Base-by-base conservation (phyloP, 1,284 basidiomycete genomes). In the Boletus austroedulis region DNA sequence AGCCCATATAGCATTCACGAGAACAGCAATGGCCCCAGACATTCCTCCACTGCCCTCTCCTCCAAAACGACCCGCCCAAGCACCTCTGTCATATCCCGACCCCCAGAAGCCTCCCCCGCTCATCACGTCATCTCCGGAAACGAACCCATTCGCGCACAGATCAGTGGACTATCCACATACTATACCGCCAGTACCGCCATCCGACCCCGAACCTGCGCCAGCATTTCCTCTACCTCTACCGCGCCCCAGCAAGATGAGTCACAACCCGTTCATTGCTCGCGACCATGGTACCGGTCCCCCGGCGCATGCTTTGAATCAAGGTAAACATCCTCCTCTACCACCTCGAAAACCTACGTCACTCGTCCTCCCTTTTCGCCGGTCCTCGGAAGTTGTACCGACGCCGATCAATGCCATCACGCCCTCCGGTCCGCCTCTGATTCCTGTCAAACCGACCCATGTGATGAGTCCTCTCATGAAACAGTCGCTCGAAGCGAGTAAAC, bases 401-500 rank as follows among this genome's bases (percentile, higher is more conserved):
- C 51, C 53, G 5, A 38, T 57, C 48, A 50, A 29, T 43, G 24
- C 58, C 29, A n/a, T 29, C 23, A 21, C 52, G 2, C 55, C 65
- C 4, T 54, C 53, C 2, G 57, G 57, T 32, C 56, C 61, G n/a
- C 62, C 68, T 38, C 52, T 64, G 24, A 58, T 70, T 23, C 62
- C 61, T 14, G 21, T 44, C n/a, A 73, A 67, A 44, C 64, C 67
- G 1, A 66, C 74, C 0, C 82, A 85, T 58, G 68, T 80, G 44
- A 84, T 79, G 24, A 83, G 80, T 6, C 76, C 79, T 0, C 71
- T 90, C 24, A 90, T 90, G 70, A 82, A 82, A 59, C 87, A 89
- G 67, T 84, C 82, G 24, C 74, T 90, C 1, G 82, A 87, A 55
- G 89, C 89, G 4, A 85, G 81, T 55, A 86, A 86, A 61, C 80